phyloP scores from a whole-genome alignment of 371 early-diverging fungal species.

The Conidiobolus incongruus region DNA sequence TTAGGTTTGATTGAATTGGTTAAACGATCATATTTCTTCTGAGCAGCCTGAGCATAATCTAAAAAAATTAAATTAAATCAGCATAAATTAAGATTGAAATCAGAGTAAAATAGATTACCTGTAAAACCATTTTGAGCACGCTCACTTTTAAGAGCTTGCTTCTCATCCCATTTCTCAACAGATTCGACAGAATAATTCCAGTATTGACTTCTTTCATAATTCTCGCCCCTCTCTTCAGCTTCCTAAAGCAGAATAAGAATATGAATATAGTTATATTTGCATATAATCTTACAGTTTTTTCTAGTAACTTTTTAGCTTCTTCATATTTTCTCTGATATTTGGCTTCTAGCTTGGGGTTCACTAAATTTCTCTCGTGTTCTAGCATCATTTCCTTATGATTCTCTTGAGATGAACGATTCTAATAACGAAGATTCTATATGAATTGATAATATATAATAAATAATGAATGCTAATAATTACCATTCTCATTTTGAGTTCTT shows the following conservation, averaged over 20 bases:
- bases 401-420: too few relatives aligned
- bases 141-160: constrained; percentile 34
- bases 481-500: too few relatives aligned
- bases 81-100: neutral
- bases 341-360: constrained; percentile 35
- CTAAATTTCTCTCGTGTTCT: constrained; percentile 52
- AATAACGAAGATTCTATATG: too few relatives aligned
- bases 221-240: constrained; percentile 42
- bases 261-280: neutral
- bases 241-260: constrained; percentile 13
- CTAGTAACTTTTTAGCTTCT: constrained; percentile 45
- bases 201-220: constrained; percentile 58
- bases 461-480: too few relatives aligned
- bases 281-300: constrained; percentile 17
- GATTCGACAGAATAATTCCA: constrained; percentile 71
- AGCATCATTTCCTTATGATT: constrained; percentile 56
- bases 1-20: constrained; percentile 66
- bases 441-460: too few relatives aligned
- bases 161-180: constrained; percentile 70
- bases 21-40: constrained; percentile 61
- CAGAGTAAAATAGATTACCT: constrained; percentile 15
- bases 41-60: constrained; percentile 69
- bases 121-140: constrained; percentile 60
- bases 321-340: constrained; percentile 38
- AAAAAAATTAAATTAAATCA: neutral